A percentile compares a stretch with the other conserved stretches of the same genome.
Evolutionary conservation across 148 eudicot species (phyloP).

Genomic region (Polygonum maritimum): DNA sequence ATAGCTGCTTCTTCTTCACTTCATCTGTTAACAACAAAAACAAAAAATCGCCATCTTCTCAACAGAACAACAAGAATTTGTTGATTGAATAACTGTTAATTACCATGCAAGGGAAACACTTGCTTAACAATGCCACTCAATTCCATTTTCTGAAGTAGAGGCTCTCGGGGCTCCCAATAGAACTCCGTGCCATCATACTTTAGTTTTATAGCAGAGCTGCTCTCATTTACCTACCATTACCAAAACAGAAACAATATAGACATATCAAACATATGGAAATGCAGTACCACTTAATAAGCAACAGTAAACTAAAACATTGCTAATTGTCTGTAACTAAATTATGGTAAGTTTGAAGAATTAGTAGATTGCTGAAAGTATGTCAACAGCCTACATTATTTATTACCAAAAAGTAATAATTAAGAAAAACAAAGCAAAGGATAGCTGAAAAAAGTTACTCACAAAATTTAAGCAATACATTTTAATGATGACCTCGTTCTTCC

Average conservation of each 20-base stretch:
- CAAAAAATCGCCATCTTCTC: background rate
- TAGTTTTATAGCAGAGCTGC: conserved; percentile 27
- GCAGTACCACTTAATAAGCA: background rate
- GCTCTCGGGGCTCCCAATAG: conserved; percentile 60
- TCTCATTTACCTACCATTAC: conserved; percentile 54
- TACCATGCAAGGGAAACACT: conserved; percentile 93
- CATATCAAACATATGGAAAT: background rate
- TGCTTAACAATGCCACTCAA: conserved; percentile 49
- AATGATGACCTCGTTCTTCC: background rate
- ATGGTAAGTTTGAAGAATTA: background rate
- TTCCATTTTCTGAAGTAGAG: conserved; percentile 58
- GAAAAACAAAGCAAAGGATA: background rate
- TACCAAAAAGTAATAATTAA: background rate
- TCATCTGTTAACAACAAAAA: conserved; percentile 52
- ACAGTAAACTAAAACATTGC: background rate
- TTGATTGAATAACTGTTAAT: background rate
- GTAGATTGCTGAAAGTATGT: background rate
- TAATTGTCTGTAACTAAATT: background rate
- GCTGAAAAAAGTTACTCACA: background rate
- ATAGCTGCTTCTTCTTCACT: conserved; percentile 53
- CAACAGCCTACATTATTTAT: background rate
- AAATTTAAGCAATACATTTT: background rate
- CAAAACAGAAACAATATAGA: background rate
- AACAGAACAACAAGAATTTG: background rate
- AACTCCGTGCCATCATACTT: conserved; percentile 34